Conservation (phyloP, 371 early-diverging fungal species). For the Haplosporangium sp. region DNA sequence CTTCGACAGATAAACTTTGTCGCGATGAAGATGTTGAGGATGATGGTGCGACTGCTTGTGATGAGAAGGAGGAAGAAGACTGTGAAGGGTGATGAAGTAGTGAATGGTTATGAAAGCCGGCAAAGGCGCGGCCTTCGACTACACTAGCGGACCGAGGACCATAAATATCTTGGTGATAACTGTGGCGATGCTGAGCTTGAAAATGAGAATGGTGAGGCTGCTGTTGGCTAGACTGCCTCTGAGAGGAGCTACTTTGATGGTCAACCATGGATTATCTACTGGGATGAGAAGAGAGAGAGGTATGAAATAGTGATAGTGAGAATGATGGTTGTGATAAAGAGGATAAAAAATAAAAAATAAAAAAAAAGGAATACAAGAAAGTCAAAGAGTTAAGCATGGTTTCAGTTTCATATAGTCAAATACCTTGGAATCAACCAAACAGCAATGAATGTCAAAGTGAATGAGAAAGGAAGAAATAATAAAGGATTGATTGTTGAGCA, state of each 20-base stretch:
- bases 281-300: not conserved
- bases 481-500: not conserved
- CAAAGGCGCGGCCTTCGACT: conserved; percentile 44
- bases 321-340: not conserved
- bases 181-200: conserved; percentile 30
- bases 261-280: conserved; percentile 34
- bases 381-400: not conserved
- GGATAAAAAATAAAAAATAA: not conserved
- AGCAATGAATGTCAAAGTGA: not conserved
- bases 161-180: conserved; percentile 40
- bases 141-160: conserved; percentile 50
- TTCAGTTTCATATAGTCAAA: conserved; percentile 7
- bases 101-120: conserved; percentile 27
- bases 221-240: conserved; percentile 10
- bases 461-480: not conserved
- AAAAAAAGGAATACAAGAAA: not conserved
- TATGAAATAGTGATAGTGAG: not conserved
- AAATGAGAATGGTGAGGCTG: conserved; percentile 34
- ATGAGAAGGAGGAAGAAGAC: conserved; percentile 21
- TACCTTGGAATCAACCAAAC: too few relatives aligned
- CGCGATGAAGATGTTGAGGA: conserved; percentile 8
- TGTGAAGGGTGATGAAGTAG: conserved; percentile 28
- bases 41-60: not conserved
- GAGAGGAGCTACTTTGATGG: conserved; percentile 22
- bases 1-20: conserved; percentile 27